A percentile compares a stretch with the other conserved stretches of the same genome.
Conservation (phyloP, 352 stramenopile genomes). For the Pythium sukuiense region DNA sequence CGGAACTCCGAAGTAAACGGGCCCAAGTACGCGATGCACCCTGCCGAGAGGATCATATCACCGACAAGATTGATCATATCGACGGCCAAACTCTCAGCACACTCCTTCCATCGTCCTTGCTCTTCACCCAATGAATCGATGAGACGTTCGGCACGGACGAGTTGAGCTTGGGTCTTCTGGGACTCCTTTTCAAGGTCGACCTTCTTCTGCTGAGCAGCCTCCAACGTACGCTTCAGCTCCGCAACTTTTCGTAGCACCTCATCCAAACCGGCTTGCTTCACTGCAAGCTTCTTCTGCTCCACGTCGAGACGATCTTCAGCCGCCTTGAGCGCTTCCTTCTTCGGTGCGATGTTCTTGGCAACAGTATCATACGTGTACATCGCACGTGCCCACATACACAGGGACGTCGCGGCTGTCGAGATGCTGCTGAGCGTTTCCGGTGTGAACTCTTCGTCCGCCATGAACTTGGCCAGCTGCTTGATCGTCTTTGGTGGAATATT, state of each 20-base stretch:
- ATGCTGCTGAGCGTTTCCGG: constrained; percentile 89
- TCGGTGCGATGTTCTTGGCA: constrained; percentile 92
- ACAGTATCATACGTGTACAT: constrained; percentile 95
- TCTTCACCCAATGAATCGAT: constrained; percentile 91
- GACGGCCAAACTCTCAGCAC: constrained; percentile 60
- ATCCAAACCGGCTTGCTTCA: constrained; percentile 87
- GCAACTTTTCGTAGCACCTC: constrained; percentile 85
- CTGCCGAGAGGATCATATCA: constrained; percentile 91
- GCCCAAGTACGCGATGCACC: constrained; percentile 92
- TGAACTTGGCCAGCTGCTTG: constrained; percentile 89
- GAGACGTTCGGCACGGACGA: constrained; percentile 88
- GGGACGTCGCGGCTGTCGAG: constrained; percentile 87
- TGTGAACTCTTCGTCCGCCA: constrained; percentile 89
- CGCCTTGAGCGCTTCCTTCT: constrained; percentile 88
- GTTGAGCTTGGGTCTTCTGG: constrained; percentile 82
- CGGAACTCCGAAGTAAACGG: constrained; percentile 89
- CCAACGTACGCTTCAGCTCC: constrained; percentile 84
- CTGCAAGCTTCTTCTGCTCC: constrained; percentile 83
- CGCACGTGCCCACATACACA: constrained; percentile 94
- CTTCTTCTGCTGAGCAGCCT: constrained; percentile 92
- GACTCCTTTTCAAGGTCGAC: constrained; percentile 90
- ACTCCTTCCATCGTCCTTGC: constrained; percentile 89
- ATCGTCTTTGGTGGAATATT: constrained; percentile 89
- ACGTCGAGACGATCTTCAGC: constrained; percentile 86
- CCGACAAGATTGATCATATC: constrained; percentile 92